Percentiles rank a stretch among this genome's conserved stretches.
Conservation (phyloP, 768 basidiomycete species). For the Strobilomyces dryophilus region DNA sequence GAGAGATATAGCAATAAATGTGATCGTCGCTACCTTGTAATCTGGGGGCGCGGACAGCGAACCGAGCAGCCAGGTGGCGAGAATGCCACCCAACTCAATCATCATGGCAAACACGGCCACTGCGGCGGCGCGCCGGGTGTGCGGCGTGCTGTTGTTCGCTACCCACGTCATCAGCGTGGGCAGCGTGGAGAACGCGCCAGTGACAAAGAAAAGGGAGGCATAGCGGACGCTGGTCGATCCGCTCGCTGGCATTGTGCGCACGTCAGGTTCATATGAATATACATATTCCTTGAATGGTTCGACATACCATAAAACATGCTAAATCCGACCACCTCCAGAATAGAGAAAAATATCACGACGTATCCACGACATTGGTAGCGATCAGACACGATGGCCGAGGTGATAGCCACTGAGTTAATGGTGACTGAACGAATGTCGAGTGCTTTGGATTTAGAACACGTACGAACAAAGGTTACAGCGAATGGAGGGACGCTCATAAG, state of each 20-base stretch:
- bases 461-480: slow-evolving; percentile 19
- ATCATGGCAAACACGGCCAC: background rate
- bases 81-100: background rate
- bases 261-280: slow-evolving; percentile 9
- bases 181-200: slow-evolving; percentile 39
- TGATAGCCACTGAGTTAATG: background rate
- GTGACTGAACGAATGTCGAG: background rate
- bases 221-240: slow-evolving; percentile 42
- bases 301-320: slow-evolving; percentile 43
- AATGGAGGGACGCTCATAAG: slow-evolving; percentile 52
- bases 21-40: background rate
- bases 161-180: background rate
- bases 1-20: background rate
- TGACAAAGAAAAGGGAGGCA: slow-evolving; percentile 53
- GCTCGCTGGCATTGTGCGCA: slow-evolving; percentile 4
- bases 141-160: background rate
- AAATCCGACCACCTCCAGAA: slow-evolving; percentile 49
- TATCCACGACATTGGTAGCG: slow-evolving; percentile 48
- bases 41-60: background rate
- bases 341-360: slow-evolving; percentile 40
- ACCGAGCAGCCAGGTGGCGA: background rate
- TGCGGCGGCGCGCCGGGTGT: background rate
- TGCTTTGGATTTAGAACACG: slow-evolving; percentile 31
- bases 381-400: slow-evolving; percentile 49
- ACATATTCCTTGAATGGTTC: background rate